Conservation (phyloP, 2,329 filamentous ascomycete species). For the Beauveria bassiana region DNA sequence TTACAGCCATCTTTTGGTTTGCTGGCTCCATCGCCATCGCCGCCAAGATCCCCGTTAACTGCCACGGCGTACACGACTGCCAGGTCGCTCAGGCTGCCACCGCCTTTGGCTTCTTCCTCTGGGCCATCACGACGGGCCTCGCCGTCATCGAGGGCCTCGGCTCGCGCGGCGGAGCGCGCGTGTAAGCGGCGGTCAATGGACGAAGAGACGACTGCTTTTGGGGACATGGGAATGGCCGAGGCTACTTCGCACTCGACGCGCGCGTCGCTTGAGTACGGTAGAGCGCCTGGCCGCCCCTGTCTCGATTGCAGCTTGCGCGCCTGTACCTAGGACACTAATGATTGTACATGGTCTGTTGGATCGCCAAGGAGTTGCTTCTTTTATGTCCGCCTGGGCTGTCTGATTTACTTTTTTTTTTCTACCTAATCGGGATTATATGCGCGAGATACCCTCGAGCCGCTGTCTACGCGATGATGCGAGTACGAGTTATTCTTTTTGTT, state of each 20-base stretch:
- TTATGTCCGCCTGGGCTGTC: not conserved
- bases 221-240: not conserved
- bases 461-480: slow-evolving; percentile 2
- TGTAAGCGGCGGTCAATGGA: not conserved
- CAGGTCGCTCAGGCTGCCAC: slow-evolving; percentile 53
- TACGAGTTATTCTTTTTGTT: slow-evolving; percentile 1
- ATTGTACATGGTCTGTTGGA: slow-evolving; percentile 1
- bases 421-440: slow-evolving; percentile 4
- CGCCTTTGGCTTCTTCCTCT: slow-evolving; percentile 60
- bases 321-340: not conserved
- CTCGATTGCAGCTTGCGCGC: not conserved
- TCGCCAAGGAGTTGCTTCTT: not conserved
- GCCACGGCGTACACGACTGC: slow-evolving; percentile 49
- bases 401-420: not conserved
- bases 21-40: slow-evolving; percentile 74
- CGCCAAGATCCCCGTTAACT: slow-evolving; percentile 48
- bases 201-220: too few relatives aligned
- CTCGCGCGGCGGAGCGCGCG: slow-evolving; percentile 24
- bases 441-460: slow-evolving; percentile 9
- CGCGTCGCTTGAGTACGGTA: not conserved
- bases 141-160: slow-evolving; percentile 39
- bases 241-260: not conserved
- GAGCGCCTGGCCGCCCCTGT: too few relatives aligned
- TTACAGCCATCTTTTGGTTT: slow-evolving; percentile 88
- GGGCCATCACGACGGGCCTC: slow-evolving; percentile 41